Base-by-base conservation (phyloP, 805 yeast species). In the Candida maesae region DNA sequence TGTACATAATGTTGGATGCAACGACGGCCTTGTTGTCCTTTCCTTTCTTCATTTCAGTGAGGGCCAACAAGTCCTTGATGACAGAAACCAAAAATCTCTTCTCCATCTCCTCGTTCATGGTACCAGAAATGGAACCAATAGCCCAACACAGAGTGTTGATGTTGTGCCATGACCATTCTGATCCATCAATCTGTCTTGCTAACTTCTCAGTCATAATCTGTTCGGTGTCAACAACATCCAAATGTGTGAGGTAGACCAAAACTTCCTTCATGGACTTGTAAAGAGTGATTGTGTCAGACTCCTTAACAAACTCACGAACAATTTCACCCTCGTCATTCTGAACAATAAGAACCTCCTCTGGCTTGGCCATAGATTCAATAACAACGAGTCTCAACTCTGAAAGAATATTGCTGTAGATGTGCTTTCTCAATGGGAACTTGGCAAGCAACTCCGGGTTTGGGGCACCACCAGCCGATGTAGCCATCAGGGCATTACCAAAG, bases 81-180 rank as follows among this genome's bases (percentile, higher is more conserved):
- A 93, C 97, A 13, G 88, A 76, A 30, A 93, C 97, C 50, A 93
- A 73, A 61, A 93, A 93, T 55, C 93, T 77, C 67, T 90, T 93
- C 61, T 93, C 99, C 78, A 91, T 84, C 52, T 89, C 96, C 67
- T 93, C 98, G 60, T 86, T 89, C 99, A 93, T 93, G 1, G 99
- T 86, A 60, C 99, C 98, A 3, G 97, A 88, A 45, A 93, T 93
- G 13, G 98, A 91, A 48, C 99, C 99, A 63, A 93, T 93, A 10
- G 99, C 99, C 99, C 99, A 93, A 71, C 98, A 93, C 51, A 93
- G 68, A 3, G 98, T 93, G 64, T 93, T 93, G 56, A 93, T 84
- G 60, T 91, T 91, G 62, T 89, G 95, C 98, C 99, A 93, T 21
- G 97, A 90, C 99, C 99, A 93, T 68, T 93, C 99, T 41, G 86